Percentiles rank a stretch among this genome's conserved stretches.
Conservation (phyloP, 495 filamentous ascomycete genomes). For the Monascus purpureus region DNA sequence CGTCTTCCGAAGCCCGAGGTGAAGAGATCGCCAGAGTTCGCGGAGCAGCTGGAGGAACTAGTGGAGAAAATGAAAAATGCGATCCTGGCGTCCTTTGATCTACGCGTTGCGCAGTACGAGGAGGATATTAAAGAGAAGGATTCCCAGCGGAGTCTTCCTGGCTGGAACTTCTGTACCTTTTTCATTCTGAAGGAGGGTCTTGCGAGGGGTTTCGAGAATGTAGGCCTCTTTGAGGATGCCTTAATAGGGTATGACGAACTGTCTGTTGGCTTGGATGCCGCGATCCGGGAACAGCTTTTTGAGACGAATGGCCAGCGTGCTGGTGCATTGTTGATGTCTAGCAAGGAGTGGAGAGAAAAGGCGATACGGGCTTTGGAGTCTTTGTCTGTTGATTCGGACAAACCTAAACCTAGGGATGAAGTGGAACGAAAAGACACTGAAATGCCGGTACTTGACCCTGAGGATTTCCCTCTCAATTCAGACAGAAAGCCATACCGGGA, state of each 20-base stretch:
- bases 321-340: conserved; percentile 50
- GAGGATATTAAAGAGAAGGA: conserved; percentile 94
- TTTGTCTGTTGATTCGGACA: conserved; percentile 1
- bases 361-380: conserved; percentile 34
- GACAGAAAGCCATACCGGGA: conserved; percentile 76
- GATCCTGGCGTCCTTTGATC: conserved; percentile 81
- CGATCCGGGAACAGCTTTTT: conserved; percentile 58
- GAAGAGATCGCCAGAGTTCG: conserved; percentile 53
- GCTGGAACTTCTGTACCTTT: conserved; percentile 99
- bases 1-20: conserved; percentile 41
- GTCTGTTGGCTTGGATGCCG: conserved; percentile 65
- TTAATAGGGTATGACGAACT: conserved; percentile 88
- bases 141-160: conserved; percentile 71
- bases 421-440: conserved; percentile 4
- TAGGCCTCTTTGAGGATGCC: conserved; percentile 90
- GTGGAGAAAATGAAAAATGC: conserved; percentile 74
- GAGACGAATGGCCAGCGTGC: conserved; percentile 44
- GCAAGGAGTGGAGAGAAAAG: conserved; percentile 51
- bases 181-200: conserved; percentile 95
- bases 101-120: conserved; percentile 85
- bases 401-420: background rate
- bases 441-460: conserved; percentile 16
- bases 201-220: conserved; percentile 86
- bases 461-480: conserved; percentile 48
- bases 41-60: conserved; percentile 67